phyloP scores from a whole-genome alignment of 352 stramenopile species.

The Pythium volutum region DNA sequence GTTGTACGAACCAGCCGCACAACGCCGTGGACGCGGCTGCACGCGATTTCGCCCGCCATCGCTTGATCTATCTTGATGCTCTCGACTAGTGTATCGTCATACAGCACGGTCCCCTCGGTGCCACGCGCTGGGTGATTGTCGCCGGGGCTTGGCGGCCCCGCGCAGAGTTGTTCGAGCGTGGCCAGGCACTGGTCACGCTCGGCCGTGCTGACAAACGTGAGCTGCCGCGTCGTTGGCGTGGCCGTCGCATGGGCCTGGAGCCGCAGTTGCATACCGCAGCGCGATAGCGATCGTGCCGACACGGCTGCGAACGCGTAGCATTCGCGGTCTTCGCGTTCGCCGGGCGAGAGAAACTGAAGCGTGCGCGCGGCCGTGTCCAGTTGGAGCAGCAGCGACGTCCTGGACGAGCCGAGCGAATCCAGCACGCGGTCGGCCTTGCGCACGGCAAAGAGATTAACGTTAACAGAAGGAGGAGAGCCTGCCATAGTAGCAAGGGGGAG shows the following conservation, averaged over 20 bases:
- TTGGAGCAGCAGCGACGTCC: conserved; percentile 72
- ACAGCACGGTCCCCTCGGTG: too few species aligned
- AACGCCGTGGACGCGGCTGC: too few species aligned
- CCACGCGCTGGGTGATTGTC: too few species aligned
- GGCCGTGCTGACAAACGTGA: conserved; percentile 78
- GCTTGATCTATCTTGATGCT: too few species aligned
- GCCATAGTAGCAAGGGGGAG: too few species aligned
- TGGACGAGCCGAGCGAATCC: conserved; percentile 77
- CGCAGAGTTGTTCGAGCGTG: conserved; percentile 41
- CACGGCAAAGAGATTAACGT: conserved; percentile 65
- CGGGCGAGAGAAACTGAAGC: conserved; percentile 70
- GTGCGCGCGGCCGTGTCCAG: conserved; percentile 78
- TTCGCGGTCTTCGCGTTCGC: conserved; percentile 55
- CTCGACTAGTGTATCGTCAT: too few species aligned
- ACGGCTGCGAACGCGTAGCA: conserved; percentile 74
- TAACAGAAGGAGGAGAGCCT: too few species aligned
- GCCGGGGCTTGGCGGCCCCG: neutral
- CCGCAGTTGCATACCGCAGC: conserved; percentile 76
- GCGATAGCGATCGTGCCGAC: conserved; percentile 63
- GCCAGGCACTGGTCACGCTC: conserved; percentile 76
- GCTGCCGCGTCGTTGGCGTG: conserved; percentile 58
- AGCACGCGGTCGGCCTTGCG: conserved; percentile 81
- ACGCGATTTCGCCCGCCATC: too few species aligned
- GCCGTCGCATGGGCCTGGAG: conserved; percentile 67
- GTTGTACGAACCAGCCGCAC: too few species aligned